Percentiles rank a stretch among this genome's conserved stretches.
Conservation (phyloP, 257 asterid species). For the Solanum etuberosum region DNA sequence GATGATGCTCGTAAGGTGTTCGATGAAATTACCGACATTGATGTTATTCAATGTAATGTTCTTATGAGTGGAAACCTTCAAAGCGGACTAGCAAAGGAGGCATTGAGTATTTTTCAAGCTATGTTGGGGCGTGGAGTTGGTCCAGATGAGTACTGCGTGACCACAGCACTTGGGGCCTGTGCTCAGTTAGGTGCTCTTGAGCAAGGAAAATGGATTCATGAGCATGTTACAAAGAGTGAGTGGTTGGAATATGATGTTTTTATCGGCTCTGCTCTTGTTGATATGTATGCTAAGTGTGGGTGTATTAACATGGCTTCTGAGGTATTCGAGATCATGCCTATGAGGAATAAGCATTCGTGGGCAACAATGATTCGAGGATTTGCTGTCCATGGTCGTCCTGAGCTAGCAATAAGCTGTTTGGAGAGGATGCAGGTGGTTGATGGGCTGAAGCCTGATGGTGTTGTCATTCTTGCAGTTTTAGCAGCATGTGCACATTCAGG, state of each 20-base stretch:
- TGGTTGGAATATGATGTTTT: constrained; percentile 32
- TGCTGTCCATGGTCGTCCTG: constrained; percentile 27
- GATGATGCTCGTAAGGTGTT: constrained; percentile 45
- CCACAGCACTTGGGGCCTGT: constrained; percentile 50
- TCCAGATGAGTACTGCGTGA: constrained; percentile 61
- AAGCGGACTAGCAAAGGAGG: constrained; percentile 30
- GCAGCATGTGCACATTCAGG: constrained; percentile 32
- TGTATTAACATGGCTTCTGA: constrained; percentile 42
- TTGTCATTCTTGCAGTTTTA: constrained; percentile 24
- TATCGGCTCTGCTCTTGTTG: constrained; percentile 57
- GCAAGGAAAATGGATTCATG: constrained; percentile 64
- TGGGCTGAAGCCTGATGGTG: constrained; percentile 21
- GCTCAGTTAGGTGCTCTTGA: constrained; percentile 40
- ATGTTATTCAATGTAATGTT: constrained; percentile 64
- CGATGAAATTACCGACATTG: constrained; percentile 27
- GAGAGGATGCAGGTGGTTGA: constrained; percentile 23
- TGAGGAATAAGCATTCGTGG: constrained; percentile 21
- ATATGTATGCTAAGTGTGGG: constrained; percentile 84
- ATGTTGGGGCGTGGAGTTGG: constrained; percentile 47
- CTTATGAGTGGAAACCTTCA: constrained; percentile 56
- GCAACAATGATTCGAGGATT: constrained; percentile 24
- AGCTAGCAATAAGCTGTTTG: constrained; percentile 17
- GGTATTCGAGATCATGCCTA: constrained; percentile 39
- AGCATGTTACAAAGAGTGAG: constrained; percentile 30
- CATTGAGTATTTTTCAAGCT: constrained; percentile 27